Conservation (phyloP, 176 grass and related monocot genomes). For the Rhynchospora tenuis region DNA sequence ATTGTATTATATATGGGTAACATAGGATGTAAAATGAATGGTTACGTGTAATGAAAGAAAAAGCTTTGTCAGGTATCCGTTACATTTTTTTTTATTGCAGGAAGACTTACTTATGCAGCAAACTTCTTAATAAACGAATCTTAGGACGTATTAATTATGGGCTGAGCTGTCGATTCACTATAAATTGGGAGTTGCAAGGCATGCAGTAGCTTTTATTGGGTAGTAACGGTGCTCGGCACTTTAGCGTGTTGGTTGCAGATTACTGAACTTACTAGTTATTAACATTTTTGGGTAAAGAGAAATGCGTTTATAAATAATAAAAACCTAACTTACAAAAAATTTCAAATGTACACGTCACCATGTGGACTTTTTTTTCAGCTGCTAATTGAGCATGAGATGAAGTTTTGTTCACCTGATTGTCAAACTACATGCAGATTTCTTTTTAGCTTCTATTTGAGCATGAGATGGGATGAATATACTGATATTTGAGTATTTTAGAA, state of each 20-base stretch:
- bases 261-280: not conserved
- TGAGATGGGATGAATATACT: not conserved
- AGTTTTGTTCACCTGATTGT: too few relatives aligned
- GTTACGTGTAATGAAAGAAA: not conserved
- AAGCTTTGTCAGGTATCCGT: not conserved
- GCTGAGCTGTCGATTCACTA: not conserved
- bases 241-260: not conserved
- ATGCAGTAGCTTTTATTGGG: not conserved
- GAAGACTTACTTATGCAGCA: not conserved
- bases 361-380: not conserved
- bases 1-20: too few relatives aligned
- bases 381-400: not conserved
- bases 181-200: not conserved
- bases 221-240: not conserved
- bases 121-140: not conserved
- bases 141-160: not conserved
- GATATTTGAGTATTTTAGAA: too few relatives aligned
- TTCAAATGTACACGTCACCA: not conserved
- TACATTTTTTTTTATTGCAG: too few relatives aligned
- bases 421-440: not conserved
- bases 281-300: not conserved
- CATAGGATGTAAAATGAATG: not conserved
- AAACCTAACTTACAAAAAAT: not conserved
- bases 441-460: not conserved
- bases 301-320: not conserved